phyloP scores from a whole-genome alignment of 306 rosid genomes.

The Cicer judaicum region DNA sequence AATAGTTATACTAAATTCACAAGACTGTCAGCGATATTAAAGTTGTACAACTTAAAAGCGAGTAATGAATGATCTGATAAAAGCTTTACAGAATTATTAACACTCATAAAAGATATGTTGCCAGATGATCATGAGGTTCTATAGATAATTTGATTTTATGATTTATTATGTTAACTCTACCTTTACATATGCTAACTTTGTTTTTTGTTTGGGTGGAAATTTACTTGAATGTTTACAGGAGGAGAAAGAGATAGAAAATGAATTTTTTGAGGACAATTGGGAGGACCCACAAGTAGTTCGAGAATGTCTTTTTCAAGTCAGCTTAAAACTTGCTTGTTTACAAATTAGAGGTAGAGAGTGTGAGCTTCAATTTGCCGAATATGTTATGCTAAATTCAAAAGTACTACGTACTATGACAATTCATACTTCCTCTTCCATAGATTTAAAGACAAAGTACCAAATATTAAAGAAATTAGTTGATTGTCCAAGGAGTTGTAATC shows the following conservation, averaged over 20 bases:
- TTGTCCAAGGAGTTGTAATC: neutral
- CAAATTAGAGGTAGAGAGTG: neutral
- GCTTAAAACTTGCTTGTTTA: neutral
- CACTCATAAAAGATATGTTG: no score
- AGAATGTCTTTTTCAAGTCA: neutral
- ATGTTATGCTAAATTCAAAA: neutral
- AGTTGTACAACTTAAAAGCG: no score
- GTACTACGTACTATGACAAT: neutral
- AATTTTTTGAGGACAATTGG: neutral
- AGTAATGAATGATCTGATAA: no score
- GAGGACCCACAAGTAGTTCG: neutral
- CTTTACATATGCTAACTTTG: neutral
- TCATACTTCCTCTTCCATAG: neutral
- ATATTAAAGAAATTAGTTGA: neutral
- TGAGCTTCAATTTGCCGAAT: neutral
- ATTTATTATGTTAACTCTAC: neutral
- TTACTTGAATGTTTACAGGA: neutral
- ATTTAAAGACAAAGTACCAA: neutral
- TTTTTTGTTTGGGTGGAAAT: no score
- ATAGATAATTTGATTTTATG: neutral
- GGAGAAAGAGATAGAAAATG: neutral
- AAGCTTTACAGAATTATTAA: no score
- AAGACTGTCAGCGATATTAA: no score
- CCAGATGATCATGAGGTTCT: no score
- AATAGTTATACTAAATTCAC: no score